Conservation (phyloP, 2,329 filamentous ascomycete genomes). For the Tolypocladium ophioglossoides region DNA sequence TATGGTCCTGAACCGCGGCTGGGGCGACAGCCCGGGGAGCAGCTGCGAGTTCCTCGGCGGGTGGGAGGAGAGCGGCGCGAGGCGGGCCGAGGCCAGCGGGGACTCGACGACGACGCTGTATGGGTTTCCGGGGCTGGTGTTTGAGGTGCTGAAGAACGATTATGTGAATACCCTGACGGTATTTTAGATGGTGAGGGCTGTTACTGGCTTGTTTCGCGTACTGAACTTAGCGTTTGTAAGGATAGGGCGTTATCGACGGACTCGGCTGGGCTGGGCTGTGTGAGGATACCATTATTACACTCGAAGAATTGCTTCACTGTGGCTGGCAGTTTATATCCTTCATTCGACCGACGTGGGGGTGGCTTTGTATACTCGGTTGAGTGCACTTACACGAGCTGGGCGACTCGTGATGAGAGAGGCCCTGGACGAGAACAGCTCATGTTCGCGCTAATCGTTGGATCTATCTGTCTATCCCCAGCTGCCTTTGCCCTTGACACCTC, state of each 20-base stretch:
- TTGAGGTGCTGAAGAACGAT: conserved; percentile 91
- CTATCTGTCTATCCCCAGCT: too few relatives aligned
- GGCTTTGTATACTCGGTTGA: neutral
- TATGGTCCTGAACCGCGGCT: conserved; percentile 89
- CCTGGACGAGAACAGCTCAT: neutral
- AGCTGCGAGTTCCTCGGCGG: conserved; percentile 77
- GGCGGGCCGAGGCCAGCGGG: conserved; percentile 41
- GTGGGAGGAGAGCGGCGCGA: conserved; percentile 65
- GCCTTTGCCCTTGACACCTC: too few relatives aligned
- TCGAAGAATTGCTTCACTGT: too few relatives aligned
- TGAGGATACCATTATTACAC: neutral
- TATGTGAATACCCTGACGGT: conserved; percentile 83
- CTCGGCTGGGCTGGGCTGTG: neutral
- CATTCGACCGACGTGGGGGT: neutral
- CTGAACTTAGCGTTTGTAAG: neutral
- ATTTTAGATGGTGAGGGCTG: conserved; percentile 41
- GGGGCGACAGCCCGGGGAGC: conserved; percentile 84
- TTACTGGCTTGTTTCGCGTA: neutral
- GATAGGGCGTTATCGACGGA: neutral
- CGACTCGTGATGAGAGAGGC: neutral
- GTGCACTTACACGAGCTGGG: too few relatives aligned
- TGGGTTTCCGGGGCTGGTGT: conserved; percentile 86
- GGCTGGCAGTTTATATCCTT: too few relatives aligned
- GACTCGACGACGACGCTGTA: conserved; percentile 72
- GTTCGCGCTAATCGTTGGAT: neutral